Percentiles rank a stretch among this genome's conserved stretches.
These are phyloP conservation scores for Tulasnella sp. DNA, from an alignment of 768 basidiomycete genomes.

Conservation along the genomic window DNA sequence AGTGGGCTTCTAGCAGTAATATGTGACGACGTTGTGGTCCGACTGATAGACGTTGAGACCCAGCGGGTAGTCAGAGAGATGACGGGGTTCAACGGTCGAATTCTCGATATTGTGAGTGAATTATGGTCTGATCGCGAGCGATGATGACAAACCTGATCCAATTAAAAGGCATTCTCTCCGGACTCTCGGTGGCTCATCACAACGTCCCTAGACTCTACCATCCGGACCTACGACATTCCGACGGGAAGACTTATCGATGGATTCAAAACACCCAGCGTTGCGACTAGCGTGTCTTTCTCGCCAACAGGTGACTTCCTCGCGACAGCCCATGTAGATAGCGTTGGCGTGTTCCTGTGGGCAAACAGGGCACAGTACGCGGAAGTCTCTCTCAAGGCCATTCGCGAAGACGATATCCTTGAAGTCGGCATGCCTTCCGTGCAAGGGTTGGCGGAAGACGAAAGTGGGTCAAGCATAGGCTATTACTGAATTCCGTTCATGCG, in stretches of 20 bases:
- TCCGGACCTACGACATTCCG: slow-evolving; percentile 93
- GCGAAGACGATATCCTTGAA: slow-evolving; percentile 60
- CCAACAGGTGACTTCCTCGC: slow-evolving; percentile 95
- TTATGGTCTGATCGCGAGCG: background rate
- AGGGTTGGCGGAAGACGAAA: slow-evolving; percentile 67
- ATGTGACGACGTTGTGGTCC: slow-evolving; percentile 79
- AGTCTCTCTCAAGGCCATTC: slow-evolving; percentile 67
- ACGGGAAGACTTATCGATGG: slow-evolving; percentile 87
- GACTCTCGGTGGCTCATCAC: slow-evolving; percentile 91
- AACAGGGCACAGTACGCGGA: slow-evolving; percentile 92
- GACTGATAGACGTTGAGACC: slow-evolving; percentile 88
- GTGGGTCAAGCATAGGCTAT: slow-evolving; percentile 31
- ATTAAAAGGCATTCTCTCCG: slow-evolving; percentile 72
- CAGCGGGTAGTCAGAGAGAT: slow-evolving; percentile 77
- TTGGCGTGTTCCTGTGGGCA: slow-evolving; percentile 96
- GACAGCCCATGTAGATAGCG: slow-evolving; percentile 85
- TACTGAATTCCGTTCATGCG: background rate
- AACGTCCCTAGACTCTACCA: slow-evolving; percentile 79
- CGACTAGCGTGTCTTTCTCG: slow-evolving; percentile 85
- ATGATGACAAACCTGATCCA: background rate
- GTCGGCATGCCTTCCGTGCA: slow-evolving; percentile 74
- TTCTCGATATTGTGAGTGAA: slow-evolving; percentile 70
- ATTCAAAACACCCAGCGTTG: slow-evolving; percentile 76
- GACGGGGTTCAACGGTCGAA: slow-evolving; percentile 67
- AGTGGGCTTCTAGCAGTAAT: slow-evolving; percentile 71